Evolutionary conservation across 2,329 filamentous ascomycete species (phyloP), one percentile per base, ranked within the genome.

Genomic region (Orbilia blumenaviensis): DNA sequence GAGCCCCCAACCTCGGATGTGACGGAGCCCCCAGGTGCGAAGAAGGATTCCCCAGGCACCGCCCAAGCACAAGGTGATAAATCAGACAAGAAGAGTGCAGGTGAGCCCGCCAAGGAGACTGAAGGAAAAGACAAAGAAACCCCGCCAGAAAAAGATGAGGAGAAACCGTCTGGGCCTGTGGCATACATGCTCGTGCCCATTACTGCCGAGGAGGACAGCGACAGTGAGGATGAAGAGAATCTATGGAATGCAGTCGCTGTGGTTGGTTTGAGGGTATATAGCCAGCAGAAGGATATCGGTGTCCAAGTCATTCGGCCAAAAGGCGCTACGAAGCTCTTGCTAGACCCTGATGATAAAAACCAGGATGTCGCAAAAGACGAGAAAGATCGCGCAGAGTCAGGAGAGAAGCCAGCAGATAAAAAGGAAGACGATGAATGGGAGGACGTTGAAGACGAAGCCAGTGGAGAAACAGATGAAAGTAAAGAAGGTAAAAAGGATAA

Each of bases 201-300:
- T 21, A 73, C 68, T 14, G 61, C 44, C 18, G 68, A 66, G 8
- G 60, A 84, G 1, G 86, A 87, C 38, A 85, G 87, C 18, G 84
- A 84, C 8, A 87, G 88, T 77, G 87, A 88, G 67, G 86, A 86
- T 56, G 85, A 87, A 77, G 83, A 84, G 23, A 85, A 87, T 23
- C 86, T 87, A 0, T 90, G 89, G 88, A 89, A 90, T 80, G 88
- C 88, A 2, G 85, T 90, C 50, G 87, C 85, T 62, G 86, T 89
- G 16, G 85, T 90, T 0, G 88, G 89, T 0, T 82, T 90, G 61
- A 85, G 88, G 3, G 86, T 90, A 4, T 90, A 89, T 61, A 78
- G 78, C 7, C 72, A 80, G 58, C 71, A 79, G 27, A 69, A 78
- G 18, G 77, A 71, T 14, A 50, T 79, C 25, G 77, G 67, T 32